Evolutionary conservation across 2,329 filamentous ascomycete species (phyloP), one percentile per base, ranked within the genome.

Genomic region (Epichloe sibirici): DNA sequence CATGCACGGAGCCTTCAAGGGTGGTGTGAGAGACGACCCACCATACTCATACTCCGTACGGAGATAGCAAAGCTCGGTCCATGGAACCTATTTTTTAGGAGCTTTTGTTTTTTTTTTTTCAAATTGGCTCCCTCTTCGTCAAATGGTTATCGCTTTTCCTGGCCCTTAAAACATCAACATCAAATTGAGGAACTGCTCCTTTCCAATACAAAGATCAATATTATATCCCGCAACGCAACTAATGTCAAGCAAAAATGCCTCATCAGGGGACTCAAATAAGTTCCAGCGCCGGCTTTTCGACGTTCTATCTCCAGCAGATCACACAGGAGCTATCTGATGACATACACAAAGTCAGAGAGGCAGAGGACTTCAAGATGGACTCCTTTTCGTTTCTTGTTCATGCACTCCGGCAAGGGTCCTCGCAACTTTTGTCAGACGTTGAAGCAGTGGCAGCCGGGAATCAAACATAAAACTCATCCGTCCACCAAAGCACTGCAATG

Each of bases 241-340:
- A 17, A 9, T n/a, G 8, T 9, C 35, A 35, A 31, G 31, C 21
- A 43, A 51, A 13, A 38, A 55, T 55, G 51, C 25, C 45, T 5
- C 17, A 34, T 25, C 43, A 15, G 21, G 45, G 4, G 15, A 23
- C n/a, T 13, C n/a, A 37, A 52, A 56, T 25, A 54, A 38, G 12
- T 23, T 37, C 44, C 51, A 58, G 37, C 42, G 51, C n/a, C 45
- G 69, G 72, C 25, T 88, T 88, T 67, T 72, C 76, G 8, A 71
- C 80, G 9, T 84, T 81, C 64, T 89, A 89, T 65, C 76, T 90
- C 46, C 81, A 85, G 60, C 81, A 79, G 54, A 72, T 82, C 5
- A 87, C 86, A 0, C 71, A 74, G 49, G 86, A 90, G 64, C 81
- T 90, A 52, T 80, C 82, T 12, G 83, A 88, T 58, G 86, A 90